These are phyloP conservation scores for Colletotrichum sp. DNA, from an alignment of 2,329 filamentous ascomycete species.

Conservation along the genomic window DNA sequence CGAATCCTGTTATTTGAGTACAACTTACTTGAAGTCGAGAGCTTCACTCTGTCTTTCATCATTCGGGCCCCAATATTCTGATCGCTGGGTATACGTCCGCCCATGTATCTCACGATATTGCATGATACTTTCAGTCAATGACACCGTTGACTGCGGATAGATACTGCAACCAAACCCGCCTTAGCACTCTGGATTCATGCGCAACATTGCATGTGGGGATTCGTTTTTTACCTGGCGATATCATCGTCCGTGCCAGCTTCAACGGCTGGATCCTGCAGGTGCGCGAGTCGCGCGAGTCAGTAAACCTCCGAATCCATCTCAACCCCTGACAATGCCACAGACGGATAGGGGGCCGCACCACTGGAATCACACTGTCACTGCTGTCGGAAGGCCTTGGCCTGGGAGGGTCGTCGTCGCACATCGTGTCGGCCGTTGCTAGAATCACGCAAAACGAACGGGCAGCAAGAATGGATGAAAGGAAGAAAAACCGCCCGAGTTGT, in stretches of 20 bases:
- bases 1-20: rapidly evolving
- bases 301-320: neutral
- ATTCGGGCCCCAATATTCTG: neutral
- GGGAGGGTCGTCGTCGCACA: neutral
- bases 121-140: neutral
- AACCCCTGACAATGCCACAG: neutral
- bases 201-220: neutral
- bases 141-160: neutral
- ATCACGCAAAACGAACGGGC: neutral
- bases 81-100: neutral
- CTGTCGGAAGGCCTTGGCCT: neutral
- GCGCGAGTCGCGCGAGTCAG: neutral
- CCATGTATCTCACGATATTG: neutral
- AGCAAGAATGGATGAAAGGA: neutral
- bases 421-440: neutral
- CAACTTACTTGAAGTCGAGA: neutral
- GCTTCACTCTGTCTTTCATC: neutral
- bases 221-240: neutral
- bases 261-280: neutral
- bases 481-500: neutral
- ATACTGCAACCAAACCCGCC: neutral
- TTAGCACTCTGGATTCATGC: neutral
- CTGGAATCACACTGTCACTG: neutral
- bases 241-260: neutral
- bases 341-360: neutral